These are phyloP conservation scores for Dactylellina parvicollis DNA, from an alignment of 2,329 filamentous ascomycete genomes.

Conservation along the genomic window DNA sequence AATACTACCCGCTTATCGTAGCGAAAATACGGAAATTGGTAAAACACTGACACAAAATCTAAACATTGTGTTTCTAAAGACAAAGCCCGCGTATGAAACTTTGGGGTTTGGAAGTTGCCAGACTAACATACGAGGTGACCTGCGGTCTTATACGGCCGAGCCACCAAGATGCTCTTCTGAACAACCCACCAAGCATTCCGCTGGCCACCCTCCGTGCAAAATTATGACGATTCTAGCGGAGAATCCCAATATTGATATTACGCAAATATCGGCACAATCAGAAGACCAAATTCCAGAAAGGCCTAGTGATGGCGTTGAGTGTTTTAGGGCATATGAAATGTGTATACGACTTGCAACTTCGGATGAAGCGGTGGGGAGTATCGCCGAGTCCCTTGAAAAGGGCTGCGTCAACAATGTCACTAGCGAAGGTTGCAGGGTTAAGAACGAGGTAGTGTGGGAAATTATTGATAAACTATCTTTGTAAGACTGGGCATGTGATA, in stretches of 20 bases:
- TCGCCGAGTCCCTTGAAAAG: neutral
- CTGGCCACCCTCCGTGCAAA: neutral
- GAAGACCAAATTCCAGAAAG: neutral
- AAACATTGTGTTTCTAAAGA: neutral
- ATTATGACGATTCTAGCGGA: constrained; percentile 7
- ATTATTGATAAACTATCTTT: constrained; percentile 8
- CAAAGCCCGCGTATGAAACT: neutral
- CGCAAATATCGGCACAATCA: constrained; percentile 1
- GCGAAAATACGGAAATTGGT: neutral
- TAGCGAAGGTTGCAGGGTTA: constrained; percentile 2
- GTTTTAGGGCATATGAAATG: constrained; percentile 5
- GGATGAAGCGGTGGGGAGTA: neutral
- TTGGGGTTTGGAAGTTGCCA: neutral
- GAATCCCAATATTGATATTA: constrained; percentile 14
- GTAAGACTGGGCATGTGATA: neutral
- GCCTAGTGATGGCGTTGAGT: constrained; percentile 10
- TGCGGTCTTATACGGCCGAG: neutral
- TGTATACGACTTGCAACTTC: constrained; percentile 12
- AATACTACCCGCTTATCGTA: constrained; percentile 1
- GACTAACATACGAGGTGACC: neutral
- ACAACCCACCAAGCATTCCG: neutral
- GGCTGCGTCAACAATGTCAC: neutral
- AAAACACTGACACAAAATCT: neutral
- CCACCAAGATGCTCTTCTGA: neutral
- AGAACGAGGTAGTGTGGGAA: constrained; percentile 8